Conservation (phyloP, 2,329 filamentous ascomycete genomes). For the Colletotrichum sp. region DNA sequence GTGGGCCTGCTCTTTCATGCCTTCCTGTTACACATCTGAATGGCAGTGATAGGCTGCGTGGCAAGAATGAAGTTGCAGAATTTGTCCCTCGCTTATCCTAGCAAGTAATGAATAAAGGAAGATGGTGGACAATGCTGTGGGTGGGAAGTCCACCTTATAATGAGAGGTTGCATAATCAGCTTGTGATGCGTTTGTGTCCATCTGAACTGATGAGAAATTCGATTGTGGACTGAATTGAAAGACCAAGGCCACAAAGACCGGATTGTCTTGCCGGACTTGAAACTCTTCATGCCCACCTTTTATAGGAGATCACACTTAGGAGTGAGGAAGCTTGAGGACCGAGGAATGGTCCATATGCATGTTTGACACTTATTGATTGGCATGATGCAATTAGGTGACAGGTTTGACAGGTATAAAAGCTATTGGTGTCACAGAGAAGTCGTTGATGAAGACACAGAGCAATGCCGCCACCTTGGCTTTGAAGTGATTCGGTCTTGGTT, state of each 20-base stretch:
- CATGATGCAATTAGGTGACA: not conserved
- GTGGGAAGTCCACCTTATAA: not conserved
- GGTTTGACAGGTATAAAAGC: not conserved
- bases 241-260: not conserved
- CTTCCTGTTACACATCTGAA: fast-evolving
- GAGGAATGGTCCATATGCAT: too few relatives aligned
- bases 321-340: not conserved
- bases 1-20: fast-evolving
- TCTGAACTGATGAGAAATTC: not conserved
- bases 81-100: not conserved
- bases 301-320: not conserved
- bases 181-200: fast-evolving
- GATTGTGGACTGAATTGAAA: fast-evolving
- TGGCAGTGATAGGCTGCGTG: fast-evolving
- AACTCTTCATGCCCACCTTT: fast-evolving
- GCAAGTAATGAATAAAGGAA: fast-evolving
- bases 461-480: too few relatives aligned
- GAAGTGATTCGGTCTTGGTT: not conserved
- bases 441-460: not conserved
- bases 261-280: not conserved
- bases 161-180: not conserved
- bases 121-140: not conserved
- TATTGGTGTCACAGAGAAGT: fast-evolving
- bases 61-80: not conserved
- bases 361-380: not conserved